A percentile compares a stretch with the other conserved stretches of the same genome.
Evolutionary conservation across 768 basidiomycete species (phyloP).

Genomic region (Panaeolus cyanescens): DNA sequence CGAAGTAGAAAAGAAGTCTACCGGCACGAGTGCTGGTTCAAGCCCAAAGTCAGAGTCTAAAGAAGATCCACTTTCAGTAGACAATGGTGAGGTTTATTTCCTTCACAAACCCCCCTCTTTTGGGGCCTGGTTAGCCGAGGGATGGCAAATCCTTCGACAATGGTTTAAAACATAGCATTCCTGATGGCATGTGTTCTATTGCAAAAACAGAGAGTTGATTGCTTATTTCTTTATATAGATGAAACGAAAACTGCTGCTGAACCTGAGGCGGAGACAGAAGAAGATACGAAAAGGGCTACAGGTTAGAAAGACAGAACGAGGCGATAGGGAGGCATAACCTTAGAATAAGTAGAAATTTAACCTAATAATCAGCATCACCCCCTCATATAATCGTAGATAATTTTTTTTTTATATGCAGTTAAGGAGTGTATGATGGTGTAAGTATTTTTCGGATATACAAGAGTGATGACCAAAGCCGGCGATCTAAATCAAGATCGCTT

Average conservation of each 20-base stretch:
- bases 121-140: slow-evolving; percentile 71
- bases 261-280: slow-evolving; percentile 27
- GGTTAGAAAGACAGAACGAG: slow-evolving; percentile 26
- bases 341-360: slow-evolving; percentile 1
- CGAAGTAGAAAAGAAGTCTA: slow-evolving; percentile 72
- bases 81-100: slow-evolving; percentile 81
- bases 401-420: too few relatives aligned
- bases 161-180: slow-evolving; percentile 72
- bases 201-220: slow-evolving; percentile 26
- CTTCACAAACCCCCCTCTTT: slow-evolving; percentile 54
- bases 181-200: slow-evolving; percentile 50
- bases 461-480: not conserved
- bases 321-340: not conserved
- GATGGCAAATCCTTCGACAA: slow-evolving; percentile 66
- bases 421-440: too few relatives aligned
- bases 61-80: slow-evolving; percentile 30
- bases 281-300: slow-evolving; percentile 53
- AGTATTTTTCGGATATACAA: too few relatives aligned
- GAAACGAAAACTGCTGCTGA: slow-evolving; percentile 13
- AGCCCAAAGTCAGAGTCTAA: slow-evolving; percentile 12
- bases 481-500: not conserved
- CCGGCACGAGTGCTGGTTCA: slow-evolving; percentile 11
- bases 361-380: not conserved
- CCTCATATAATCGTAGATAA: too few relatives aligned
- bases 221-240: slow-evolving; percentile 8